phyloP scores from a whole-genome alignment of 2,329 filamentous ascomycete genomes.

The Exophiala viscosa region DNA sequence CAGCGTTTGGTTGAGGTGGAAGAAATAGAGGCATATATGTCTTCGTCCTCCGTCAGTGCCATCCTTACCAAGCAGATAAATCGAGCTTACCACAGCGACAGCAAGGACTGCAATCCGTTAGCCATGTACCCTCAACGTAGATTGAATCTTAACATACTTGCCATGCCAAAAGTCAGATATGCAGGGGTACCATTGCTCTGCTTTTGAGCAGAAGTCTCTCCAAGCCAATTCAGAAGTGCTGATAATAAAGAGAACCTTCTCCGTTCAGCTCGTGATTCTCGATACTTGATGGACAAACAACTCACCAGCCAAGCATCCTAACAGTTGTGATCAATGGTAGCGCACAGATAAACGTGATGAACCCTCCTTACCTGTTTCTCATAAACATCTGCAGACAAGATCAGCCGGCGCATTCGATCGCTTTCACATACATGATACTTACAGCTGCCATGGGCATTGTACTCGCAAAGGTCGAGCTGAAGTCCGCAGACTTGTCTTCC shows the following conservation, averaged over 20 bases:
- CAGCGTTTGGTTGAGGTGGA: slow-evolving; percentile 46
- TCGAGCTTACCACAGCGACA: slow-evolving; percentile 47
- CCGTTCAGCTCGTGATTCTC: not conserved
- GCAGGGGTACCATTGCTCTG: slow-evolving; percentile 65
- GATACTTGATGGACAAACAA: not conserved
- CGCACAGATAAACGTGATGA: slow-evolving; percentile 10
- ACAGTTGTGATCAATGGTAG: slow-evolving; percentile 12
- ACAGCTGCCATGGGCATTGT: slow-evolving; percentile 91
- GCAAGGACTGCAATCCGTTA: slow-evolving; percentile 52
- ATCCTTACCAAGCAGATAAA: not conserved
- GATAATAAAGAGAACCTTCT: slow-evolving; percentile 47
- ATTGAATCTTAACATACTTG: slow-evolving; percentile 42
- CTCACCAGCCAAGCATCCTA: slow-evolving; percentile 63
- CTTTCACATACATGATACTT: slow-evolving; percentile 34
- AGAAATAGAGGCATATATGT: slow-evolving; percentile 65
- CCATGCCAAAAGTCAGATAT: slow-evolving; percentile 75
- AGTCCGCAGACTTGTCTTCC: slow-evolving; percentile 62
- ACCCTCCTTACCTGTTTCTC: slow-evolving; percentile 66
- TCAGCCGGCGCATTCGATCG: slow-evolving; percentile 13
- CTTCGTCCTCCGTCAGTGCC: slow-evolving; percentile 34
- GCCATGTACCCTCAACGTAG: not conserved
- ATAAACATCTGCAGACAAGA: slow-evolving; percentile 67
- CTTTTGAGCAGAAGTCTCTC: slow-evolving; percentile 47
- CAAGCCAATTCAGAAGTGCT: slow-evolving; percentile 47
- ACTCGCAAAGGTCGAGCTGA: slow-evolving; percentile 65